A percentile compares a stretch with the other conserved stretches of the same genome.
Conservation (phyloP, 1,284 basidiomycete species). For the Ustilago cynodontis region DNA sequence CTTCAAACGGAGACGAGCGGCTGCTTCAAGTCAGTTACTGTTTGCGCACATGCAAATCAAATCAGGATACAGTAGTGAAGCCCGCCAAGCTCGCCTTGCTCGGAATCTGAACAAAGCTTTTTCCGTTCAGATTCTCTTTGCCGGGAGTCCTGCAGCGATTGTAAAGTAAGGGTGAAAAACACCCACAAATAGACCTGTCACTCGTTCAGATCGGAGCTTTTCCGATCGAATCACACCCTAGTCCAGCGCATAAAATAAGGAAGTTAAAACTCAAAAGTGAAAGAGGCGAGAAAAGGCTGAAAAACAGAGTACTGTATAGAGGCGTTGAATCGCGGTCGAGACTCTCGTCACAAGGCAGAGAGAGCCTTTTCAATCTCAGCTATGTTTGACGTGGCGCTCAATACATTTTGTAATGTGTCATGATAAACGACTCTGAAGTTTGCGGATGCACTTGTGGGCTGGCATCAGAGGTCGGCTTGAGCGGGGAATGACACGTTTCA, state of each 20-base stretch:
- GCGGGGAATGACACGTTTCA: not conserved
- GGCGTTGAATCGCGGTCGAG: not conserved
- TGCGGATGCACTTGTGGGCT: not conserved
- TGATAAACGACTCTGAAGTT: not conserved
- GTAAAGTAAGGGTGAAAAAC: not conserved
- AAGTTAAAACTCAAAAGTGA: not conserved
- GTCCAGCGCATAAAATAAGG: too few species aligned
- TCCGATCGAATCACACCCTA: not conserved
- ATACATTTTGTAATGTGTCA: too few species aligned
- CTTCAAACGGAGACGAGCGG: slow-evolving; percentile 4
- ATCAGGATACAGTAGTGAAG: too few species aligned
- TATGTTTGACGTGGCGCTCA: slow-evolving; percentile 10
- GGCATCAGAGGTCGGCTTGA: slow-evolving; percentile 1
- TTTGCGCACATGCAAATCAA: too few species aligned
- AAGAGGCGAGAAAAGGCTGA: not conserved
- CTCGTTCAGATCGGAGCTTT: not conserved
- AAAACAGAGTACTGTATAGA: slow-evolving; percentile 20
- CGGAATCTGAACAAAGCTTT: too few species aligned
- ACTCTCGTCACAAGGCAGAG: not conserved
- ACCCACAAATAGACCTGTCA: not conserved
- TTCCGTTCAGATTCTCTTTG: too few species aligned
- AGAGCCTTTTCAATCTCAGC: not conserved
- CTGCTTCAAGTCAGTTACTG: not conserved
- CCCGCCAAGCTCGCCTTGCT: too few species aligned
- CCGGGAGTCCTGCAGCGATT: too few species aligned